Percentiles rank a stretch among this genome's conserved stretches.
Evolutionary conservation across 73 alveolate species (phyloP).

Genomic region (Paramecium sonneborni): DNA sequence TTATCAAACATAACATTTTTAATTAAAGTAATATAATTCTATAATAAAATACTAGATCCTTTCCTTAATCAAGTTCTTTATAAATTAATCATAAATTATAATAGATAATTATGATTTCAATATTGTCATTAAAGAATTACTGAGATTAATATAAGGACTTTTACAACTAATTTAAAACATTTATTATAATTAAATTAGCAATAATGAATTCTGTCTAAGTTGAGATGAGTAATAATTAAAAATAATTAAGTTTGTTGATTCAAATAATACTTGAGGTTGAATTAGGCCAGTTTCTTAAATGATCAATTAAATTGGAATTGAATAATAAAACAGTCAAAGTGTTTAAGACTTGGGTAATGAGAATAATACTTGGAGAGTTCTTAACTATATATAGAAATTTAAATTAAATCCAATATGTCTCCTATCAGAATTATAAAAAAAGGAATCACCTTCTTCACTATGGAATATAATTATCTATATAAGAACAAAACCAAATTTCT

Average conservation of each 20-base stretch:
- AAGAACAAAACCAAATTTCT: too few relatives aligned
- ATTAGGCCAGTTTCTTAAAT: background rate
- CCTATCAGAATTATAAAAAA: too few relatives aligned
- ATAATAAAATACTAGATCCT: background rate
- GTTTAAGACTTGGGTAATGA: background rate
- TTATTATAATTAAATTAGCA: background rate
- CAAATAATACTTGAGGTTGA: background rate
- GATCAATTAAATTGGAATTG: background rate
- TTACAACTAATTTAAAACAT: background rate
- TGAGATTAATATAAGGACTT: background rate
- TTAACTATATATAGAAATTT: too few relatives aligned
- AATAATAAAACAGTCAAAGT: background rate
- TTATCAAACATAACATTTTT: background rate
- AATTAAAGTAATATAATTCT: background rate
- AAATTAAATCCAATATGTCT: too few relatives aligned
- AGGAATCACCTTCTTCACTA: too few relatives aligned
- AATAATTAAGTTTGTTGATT: background rate
- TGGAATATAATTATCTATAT: too few relatives aligned
- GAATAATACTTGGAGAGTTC: background rate
- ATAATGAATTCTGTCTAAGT: background rate
- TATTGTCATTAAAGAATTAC: background rate
- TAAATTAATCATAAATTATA: background rate
- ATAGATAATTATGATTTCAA: background rate
- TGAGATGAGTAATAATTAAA: background rate
- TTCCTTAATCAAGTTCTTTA: conserved; percentile 5